Conservation (phyloP, 2,329 filamentous ascomycete genomes). For the Aspergillus transmontanensis region DNA sequence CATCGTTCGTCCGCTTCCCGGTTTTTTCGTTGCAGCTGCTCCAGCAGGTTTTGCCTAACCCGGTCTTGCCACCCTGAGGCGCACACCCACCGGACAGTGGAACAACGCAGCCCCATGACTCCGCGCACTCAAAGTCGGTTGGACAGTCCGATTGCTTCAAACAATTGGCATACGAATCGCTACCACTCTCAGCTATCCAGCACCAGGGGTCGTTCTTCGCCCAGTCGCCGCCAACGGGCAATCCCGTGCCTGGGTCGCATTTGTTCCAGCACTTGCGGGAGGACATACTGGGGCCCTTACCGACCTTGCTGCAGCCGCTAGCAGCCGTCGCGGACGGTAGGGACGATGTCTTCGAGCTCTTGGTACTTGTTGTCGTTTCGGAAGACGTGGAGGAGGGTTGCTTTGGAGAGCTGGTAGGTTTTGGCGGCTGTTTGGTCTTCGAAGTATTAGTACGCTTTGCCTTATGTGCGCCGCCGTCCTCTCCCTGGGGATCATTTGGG, state of each 20-base stretch:
- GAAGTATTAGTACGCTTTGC: background rate
- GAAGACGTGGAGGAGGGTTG: constrained; percentile 1
- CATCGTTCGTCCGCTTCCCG: constrained; percentile 3
- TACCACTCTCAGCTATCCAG: background rate
- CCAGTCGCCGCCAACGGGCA: constrained; percentile 4
- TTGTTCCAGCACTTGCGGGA: constrained; percentile 3
- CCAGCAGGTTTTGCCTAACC: background rate
- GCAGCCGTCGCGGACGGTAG: constrained; percentile 1
- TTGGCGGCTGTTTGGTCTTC: background rate
- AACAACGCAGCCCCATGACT: constrained; percentile 4
- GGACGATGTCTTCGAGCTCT: constrained; percentile 3
- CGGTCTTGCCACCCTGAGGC: background rate
- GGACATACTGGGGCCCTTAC: background rate
- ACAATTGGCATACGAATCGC: background rate
- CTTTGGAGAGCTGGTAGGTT: background rate
- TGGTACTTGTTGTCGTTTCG: background rate
- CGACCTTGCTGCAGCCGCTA: background rate
- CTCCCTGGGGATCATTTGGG: background rate
- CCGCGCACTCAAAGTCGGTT: background rate
- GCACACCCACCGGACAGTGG: constrained; percentile 4
- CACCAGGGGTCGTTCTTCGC: constrained; percentile 5
- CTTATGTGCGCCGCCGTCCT: background rate
- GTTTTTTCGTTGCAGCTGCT: constrained; percentile 6
- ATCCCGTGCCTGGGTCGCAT: constrained; percentile 5
- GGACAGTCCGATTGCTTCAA: constrained; percentile 4